A percentile compares a stretch with the other conserved stretches of the same genome.
phyloP scores from a whole-genome alignment of 257 asterid genomes.

The Cinchona pubescens region DNA sequence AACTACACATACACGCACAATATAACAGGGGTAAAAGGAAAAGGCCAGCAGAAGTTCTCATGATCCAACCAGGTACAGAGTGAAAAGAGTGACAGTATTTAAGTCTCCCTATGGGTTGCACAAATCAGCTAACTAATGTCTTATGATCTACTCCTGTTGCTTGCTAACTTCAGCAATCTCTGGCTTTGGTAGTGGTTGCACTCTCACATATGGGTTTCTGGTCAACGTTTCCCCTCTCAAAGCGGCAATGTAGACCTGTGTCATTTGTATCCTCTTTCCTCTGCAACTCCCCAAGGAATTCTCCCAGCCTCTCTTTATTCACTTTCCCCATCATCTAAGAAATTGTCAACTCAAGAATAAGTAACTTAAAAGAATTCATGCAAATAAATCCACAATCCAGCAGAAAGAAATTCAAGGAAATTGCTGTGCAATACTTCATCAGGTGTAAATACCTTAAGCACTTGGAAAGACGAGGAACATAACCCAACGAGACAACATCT shows the following conservation, averaged over 20 bases:
- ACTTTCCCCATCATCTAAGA: constrained; percentile 85
- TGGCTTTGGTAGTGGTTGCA: constrained; percentile 66
- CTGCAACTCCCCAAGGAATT: constrained; percentile 77
- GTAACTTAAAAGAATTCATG: neutral
- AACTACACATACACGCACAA: too few species aligned
- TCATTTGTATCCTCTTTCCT: constrained; percentile 90
- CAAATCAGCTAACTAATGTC: neutral
- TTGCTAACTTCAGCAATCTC: constrained; percentile 29
- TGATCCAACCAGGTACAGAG: too few species aligned
- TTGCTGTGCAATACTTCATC: neutral
- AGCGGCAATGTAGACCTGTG: constrained; percentile 89
- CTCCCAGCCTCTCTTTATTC: constrained; percentile 84
- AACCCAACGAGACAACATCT: neutral
- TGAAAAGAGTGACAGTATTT: too few species aligned
- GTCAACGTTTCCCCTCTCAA: constrained; percentile 85
- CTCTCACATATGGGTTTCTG: constrained; percentile 79
- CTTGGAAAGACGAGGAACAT: neutral
- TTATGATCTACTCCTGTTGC: constrained; percentile 34
- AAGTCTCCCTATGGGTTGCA: neutral
- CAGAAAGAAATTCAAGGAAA: neutral
- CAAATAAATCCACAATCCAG: neutral
- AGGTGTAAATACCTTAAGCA: neutral
- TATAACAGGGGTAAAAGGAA: too few species aligned
- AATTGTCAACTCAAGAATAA: neutral
- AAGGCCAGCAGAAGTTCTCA: neutral